A percentile compares a stretch with the other conserved stretches of the same genome.
phyloP scores from a whole-genome alignment of 345 rosid species.

The Eucalyptus shirleyi region DNA sequence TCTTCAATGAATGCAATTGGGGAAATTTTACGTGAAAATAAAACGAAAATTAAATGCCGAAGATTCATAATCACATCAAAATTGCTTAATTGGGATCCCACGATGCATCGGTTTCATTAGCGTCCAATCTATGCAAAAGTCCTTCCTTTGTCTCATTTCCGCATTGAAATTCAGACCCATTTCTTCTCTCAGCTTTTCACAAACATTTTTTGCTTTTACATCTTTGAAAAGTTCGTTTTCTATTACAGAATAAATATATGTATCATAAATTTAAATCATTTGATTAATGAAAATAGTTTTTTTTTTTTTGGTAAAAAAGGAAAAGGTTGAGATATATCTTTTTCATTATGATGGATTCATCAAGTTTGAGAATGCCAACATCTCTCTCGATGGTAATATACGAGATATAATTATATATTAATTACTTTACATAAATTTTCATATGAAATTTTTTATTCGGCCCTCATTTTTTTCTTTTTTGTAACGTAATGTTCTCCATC shows the following conservation, averaged over 20 bases:
- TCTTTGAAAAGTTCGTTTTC: background rate
- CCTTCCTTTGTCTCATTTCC: background rate
- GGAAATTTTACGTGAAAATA: background rate
- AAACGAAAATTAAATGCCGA: background rate
- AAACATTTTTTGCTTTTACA: background rate
- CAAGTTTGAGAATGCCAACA: accelerated
- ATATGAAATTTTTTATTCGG: background rate
- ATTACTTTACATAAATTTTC: background rate
- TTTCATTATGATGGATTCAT: background rate
- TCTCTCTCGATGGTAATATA: background rate
- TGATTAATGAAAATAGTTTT: accelerated
- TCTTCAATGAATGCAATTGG: background rate
- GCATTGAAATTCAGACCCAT: background rate
- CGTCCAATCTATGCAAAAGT: background rate
- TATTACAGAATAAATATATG: background rate
- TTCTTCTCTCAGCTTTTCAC: background rate
- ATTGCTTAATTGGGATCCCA: background rate
- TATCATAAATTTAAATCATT: background rate
- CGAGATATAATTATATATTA: background rate
- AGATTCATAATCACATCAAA: background rate
- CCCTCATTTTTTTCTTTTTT: background rate
- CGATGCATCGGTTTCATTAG: background rate
- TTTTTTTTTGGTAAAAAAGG: background rate
- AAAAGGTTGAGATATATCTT: accelerated
- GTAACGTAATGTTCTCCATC: background rate